Conservation (phyloP, 2,329 filamentous ascomycete species). For the Exophiala alcalophila region DNA sequence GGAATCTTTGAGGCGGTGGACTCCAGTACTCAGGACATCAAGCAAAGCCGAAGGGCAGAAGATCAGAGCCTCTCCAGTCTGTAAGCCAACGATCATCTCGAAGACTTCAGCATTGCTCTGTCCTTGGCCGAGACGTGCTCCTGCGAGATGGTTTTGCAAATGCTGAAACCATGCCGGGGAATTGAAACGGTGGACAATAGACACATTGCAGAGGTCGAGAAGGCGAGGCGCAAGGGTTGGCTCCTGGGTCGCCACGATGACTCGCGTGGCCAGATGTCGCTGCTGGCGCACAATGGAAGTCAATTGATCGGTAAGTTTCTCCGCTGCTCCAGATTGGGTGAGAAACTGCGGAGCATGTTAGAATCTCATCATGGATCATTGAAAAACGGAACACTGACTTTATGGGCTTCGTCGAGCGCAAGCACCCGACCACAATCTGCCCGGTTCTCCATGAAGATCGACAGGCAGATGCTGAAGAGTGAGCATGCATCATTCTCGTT, state of each 20-base stretch:
- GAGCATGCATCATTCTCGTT: constrained; percentile 65
- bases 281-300: constrained; percentile 66
- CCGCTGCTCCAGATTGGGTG: constrained; percentile 54
- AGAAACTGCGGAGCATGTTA: constrained; percentile 51
- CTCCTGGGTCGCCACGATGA: constrained; percentile 75
- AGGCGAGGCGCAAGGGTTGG: constrained; percentile 67
- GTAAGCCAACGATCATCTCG: constrained; percentile 47
- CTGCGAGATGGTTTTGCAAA: constrained; percentile 50
- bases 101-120: constrained; percentile 38
- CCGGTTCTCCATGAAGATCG: constrained; percentile 60
- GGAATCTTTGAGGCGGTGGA: constrained; percentile 30
- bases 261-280: constrained; percentile 63
- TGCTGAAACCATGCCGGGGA: constrained; percentile 61
- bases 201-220: constrained; percentile 69
- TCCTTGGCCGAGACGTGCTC: constrained; percentile 30
- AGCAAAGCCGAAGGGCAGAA: constrained; percentile 50
- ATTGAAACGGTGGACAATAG: constrained; percentile 68
- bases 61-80: constrained; percentile 49
- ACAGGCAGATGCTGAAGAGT: constrained; percentile 69
- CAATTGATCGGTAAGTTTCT: constrained; percentile 60
- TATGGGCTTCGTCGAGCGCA: constrained; percentile 75
- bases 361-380: neutral
- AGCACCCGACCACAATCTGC: constrained; percentile 56
- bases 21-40: constrained; percentile 27
- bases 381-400: constrained; percentile 42